Evolutionary conservation across 441 rosid genomes (phyloP).

Genomic region (Croton laevigatus): DNA sequence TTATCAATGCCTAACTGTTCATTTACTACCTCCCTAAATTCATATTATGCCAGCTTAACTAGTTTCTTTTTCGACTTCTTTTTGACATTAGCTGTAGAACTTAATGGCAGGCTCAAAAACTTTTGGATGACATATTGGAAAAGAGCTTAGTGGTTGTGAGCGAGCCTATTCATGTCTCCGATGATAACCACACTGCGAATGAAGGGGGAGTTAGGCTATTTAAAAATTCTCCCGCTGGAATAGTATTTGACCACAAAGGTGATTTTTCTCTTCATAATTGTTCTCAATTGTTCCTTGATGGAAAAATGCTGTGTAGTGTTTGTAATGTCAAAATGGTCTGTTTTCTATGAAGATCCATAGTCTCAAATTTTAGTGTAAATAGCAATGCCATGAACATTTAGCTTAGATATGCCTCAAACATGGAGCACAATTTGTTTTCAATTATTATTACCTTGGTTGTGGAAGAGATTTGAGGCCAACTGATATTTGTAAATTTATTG

Average conservation of each 20-base stretch:
- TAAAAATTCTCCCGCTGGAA: conserved; percentile 62
- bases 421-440: not conserved
- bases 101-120: conserved; percentile 66
- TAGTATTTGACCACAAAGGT: conserved; percentile 67
- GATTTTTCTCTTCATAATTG: conserved; percentile 16
- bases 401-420: not conserved
- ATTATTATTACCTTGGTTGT: not conserved
- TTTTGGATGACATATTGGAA: conserved; percentile 69
- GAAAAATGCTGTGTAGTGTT: not conserved
- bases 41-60: conserved; percentile 1
- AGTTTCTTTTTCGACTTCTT: conserved; percentile 1
- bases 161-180: conserved; percentile 30
- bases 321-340: too few relatives aligned
- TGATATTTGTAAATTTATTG: not conserved
- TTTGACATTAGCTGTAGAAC: conserved; percentile 10
- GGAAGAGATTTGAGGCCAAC: not conserved
- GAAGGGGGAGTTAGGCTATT: conserved; percentile 69
- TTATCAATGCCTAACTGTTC: too few relatives aligned
- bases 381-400: not conserved
- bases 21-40: too few relatives aligned
- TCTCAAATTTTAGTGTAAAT: not conserved
- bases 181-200: conserved; percentile 28
- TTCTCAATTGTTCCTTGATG: conserved; percentile 3
- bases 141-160: conserved; percentile 52
- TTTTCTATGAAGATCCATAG: not conserved